phyloP scores from a whole-genome alignment of 2,329 filamentous ascomycete species.

The Macroventuria anomochaeta region DNA sequence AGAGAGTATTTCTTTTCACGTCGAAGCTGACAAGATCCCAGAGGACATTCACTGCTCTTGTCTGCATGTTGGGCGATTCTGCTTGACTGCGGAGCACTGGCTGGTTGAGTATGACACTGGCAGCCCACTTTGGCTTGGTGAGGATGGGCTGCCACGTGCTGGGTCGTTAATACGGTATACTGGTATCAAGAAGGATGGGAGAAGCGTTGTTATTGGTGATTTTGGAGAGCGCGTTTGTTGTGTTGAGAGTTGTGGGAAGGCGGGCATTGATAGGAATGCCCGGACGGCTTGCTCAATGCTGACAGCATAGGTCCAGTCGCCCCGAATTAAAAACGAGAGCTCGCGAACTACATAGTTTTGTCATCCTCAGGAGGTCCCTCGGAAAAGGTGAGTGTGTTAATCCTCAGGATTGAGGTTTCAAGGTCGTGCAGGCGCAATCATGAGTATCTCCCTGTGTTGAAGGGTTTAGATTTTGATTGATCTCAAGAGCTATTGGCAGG shows the following conservation, averaged over 20 bases:
- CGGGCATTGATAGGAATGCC: not conserved
- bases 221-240: constrained; percentile 2
- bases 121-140: constrained; percentile 3
- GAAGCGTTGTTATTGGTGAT: not conserved
- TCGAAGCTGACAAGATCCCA: constrained; percentile 1
- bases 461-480: too few relatives aligned
- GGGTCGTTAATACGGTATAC: not conserved
- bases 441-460: too few relatives aligned
- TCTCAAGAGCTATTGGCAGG: too few relatives aligned
- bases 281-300: too few relatives aligned
- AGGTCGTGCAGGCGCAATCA: not conserved
- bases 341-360: too few relatives aligned
- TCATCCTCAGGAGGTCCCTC: too few relatives aligned
- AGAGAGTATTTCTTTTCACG: not conserved
- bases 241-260: not conserved
- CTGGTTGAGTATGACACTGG: constrained; percentile 7
- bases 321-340: too few relatives aligned
- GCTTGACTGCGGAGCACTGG: constrained; percentile 7
- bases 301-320: not conserved
- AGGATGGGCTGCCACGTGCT: not conserved
- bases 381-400: too few relatives aligned
- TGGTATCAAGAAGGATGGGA: not conserved
- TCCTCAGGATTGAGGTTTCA: too few relatives aligned
- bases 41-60: constrained; percentile 1
- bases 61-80: not conserved